Evolutionary conservation across 371 early-diverging fungal genomes (phyloP).

Genomic region (Circinella minor): DNA sequence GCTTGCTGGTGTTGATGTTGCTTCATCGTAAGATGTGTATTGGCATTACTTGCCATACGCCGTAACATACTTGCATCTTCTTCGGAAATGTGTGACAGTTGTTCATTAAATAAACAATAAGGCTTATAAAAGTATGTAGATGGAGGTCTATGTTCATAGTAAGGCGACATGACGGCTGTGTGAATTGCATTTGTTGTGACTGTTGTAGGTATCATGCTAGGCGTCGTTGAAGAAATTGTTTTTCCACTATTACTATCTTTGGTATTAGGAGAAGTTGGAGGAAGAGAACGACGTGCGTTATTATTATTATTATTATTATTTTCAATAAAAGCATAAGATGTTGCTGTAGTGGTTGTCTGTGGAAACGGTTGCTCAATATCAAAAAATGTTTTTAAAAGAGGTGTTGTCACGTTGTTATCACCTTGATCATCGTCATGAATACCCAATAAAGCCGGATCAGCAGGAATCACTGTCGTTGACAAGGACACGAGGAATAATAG

Average conservation of each 20-base stretch:
- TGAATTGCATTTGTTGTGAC: not conserved
- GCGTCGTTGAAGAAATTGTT: not conserved
- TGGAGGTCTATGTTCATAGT: constrained; percentile 10
- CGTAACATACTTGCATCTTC: constrained; percentile 29
- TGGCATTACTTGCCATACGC: constrained; percentile 16
- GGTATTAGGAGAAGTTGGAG: too few species aligned
- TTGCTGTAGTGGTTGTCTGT: constrained; percentile 14
- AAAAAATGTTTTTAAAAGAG: constrained; percentile 20
- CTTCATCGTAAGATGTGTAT: constrained; percentile 12
- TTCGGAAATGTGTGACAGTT: constrained; percentile 30
- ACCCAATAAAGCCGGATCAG: constrained; percentile 30
- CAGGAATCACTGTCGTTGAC: constrained; percentile 42
- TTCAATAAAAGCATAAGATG: not conserved
- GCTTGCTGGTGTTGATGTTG: constrained; percentile 1
- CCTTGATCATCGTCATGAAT: constrained; percentile 12
- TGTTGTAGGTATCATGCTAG: constrained; percentile 2
- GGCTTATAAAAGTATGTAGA: constrained; percentile 22
- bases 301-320: too few species aligned
- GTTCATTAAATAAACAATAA: constrained; percentile 26
- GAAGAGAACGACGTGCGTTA: too few species aligned
- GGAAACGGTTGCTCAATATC: constrained; percentile 3
- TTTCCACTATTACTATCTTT: too few species aligned
- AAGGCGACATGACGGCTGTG: constrained; percentile 7
- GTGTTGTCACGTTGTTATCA: constrained; percentile 3
- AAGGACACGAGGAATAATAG: constrained; percentile 39